These are phyloP conservation scores for Pseudogymnoascus sp. DNA, from an alignment of 2,329 filamentous ascomycete genomes.

Conservation along the genomic window DNA sequence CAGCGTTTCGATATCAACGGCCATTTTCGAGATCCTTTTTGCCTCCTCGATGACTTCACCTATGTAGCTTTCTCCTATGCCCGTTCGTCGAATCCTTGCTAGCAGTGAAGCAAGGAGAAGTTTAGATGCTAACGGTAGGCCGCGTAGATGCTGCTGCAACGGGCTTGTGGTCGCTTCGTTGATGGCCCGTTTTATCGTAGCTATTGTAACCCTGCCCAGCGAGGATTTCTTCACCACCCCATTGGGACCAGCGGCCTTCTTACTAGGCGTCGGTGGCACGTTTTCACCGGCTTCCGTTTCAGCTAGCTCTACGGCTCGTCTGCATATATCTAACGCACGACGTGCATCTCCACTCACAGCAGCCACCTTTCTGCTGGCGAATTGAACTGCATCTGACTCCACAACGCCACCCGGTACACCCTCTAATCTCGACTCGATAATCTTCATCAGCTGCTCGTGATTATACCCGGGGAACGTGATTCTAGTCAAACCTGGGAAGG, in stretches of 20 bases:
- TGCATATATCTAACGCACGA: slow-evolving; percentile 87
- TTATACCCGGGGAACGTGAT: slow-evolving; percentile 98
- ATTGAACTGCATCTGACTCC: slow-evolving; percentile 87
- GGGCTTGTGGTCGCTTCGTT: slow-evolving; percentile 90
- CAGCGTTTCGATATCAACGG: slow-evolving; percentile 50
- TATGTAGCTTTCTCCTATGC: slow-evolving; percentile 76
- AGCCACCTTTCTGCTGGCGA: slow-evolving; percentile 91
- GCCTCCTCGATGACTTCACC: slow-evolving; percentile 87
- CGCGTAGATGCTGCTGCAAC: slow-evolving; percentile 77
- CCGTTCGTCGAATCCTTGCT: slow-evolving; percentile 69
- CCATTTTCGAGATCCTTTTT: slow-evolving; percentile 55
- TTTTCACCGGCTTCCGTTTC: slow-evolving; percentile 52
- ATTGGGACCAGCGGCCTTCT: slow-evolving; percentile 36
- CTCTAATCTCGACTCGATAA: slow-evolving; percentile 87
- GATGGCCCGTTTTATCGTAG: slow-evolving; percentile 88
- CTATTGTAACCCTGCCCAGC: slow-evolving; percentile 68
- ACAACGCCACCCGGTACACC: slow-evolving; percentile 85
- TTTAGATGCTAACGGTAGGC: slow-evolving; percentile 73
- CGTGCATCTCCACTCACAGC: slow-evolving; percentile 92
- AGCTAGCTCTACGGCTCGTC: slow-evolving; percentile 87
- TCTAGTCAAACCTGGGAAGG: slow-evolving; percentile 59
- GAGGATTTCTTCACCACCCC: slow-evolving; percentile 13
- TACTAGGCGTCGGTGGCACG: slow-evolving; percentile 53
- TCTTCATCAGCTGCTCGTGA: slow-evolving; percentile 93
- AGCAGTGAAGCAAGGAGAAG: slow-evolving; percentile 77